A percentile compares a stretch with the other conserved stretches of the same genome.
Evolutionary conservation across 2,329 filamentous ascomycete genomes (phyloP).

Genomic region (Cucurbitaria berberidis): DNA sequence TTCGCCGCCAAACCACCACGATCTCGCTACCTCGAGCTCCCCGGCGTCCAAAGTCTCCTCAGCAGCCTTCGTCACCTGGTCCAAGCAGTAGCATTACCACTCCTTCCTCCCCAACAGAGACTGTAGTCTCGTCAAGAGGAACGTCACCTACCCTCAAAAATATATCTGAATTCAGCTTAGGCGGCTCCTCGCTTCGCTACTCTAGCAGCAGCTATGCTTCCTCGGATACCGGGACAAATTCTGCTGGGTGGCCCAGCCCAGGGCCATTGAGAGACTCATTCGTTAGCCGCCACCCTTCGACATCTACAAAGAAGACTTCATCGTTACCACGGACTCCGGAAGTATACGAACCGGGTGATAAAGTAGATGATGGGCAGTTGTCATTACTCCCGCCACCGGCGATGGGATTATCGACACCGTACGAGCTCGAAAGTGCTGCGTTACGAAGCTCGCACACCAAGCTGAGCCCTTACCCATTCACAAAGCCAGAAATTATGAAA

Average conservation of each 20-base stretch:
- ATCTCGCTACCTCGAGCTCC: conserved; percentile 9
- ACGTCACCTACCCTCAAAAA: conserved; percentile 25
- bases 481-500: conserved; percentile 27
- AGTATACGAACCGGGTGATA: conserved; percentile 16
- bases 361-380: conserved; percentile 15
- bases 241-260: conserved; percentile 19
- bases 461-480: conserved; percentile 26
- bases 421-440: conserved; percentile 15
- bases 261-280: conserved; percentile 14
- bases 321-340: conserved; percentile 24
- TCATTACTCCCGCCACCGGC: conserved; percentile 34
- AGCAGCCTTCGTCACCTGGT: conserved; percentile 8
- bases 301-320: conserved; percentile 18
- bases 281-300: conserved; percentile 12
- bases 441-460: conserved; percentile 25
- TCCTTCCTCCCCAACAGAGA: conserved; percentile 15
- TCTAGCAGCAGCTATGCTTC: conserved; percentile 80
- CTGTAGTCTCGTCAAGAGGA: conserved; percentile 5
- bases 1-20: conserved; percentile 7
- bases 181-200: conserved; percentile 87
- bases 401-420: conserved; percentile 21
- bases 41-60: conserved; percentile 2
- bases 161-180: conserved; percentile 36
- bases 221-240: conserved; percentile 66
- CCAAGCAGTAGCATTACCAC: conserved; percentile 1